Evolutionary conservation across 352 stramenopile species (phyloP).

Genomic region (Globisporangium nunn): DNA sequence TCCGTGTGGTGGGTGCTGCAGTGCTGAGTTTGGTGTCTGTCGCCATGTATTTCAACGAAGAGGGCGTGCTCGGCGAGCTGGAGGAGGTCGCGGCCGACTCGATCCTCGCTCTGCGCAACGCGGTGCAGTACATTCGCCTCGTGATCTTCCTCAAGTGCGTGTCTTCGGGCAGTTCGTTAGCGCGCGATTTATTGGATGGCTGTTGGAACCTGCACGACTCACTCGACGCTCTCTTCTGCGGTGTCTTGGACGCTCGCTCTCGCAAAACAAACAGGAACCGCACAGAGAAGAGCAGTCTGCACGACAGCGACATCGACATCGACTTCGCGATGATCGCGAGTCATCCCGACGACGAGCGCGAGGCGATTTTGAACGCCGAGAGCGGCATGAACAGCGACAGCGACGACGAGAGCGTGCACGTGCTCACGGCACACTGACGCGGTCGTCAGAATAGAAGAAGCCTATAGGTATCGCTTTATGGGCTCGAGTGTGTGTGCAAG

Average conservation of each 20-base stretch:
- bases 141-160: slow-evolving; percentile 81
- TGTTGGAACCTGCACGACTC: background rate
- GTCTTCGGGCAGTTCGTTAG: background rate
- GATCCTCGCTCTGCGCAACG: slow-evolving; percentile 68
- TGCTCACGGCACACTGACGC: slow-evolving; percentile 10
- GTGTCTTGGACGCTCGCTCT: no score
- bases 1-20: slow-evolving; percentile 13
- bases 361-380: slow-evolving; percentile 47
- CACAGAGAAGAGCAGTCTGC: slow-evolving; percentile 31
- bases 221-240: background rate
- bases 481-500: background rate
- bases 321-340: slow-evolving; percentile 42
- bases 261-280: slow-evolving; percentile 31
- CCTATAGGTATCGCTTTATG: background rate
- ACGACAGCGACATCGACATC: slow-evolving; percentile 63
- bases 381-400: slow-evolving; percentile 29
- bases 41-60: slow-evolving; percentile 80
- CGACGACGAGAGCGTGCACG: slow-evolving; percentile 18
- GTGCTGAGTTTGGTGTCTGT: slow-evolving; percentile 76
- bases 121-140: slow-evolving; percentile 73
- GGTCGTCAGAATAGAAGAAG: background rate
- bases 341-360: slow-evolving; percentile 32
- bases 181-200: background rate
- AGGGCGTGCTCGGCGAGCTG: slow-evolving; percentile 72
- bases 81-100: slow-evolving; percentile 77